Conservation (phyloP, 2,329 filamentous ascomycete species). For the Sporothrix protearum region DNA sequence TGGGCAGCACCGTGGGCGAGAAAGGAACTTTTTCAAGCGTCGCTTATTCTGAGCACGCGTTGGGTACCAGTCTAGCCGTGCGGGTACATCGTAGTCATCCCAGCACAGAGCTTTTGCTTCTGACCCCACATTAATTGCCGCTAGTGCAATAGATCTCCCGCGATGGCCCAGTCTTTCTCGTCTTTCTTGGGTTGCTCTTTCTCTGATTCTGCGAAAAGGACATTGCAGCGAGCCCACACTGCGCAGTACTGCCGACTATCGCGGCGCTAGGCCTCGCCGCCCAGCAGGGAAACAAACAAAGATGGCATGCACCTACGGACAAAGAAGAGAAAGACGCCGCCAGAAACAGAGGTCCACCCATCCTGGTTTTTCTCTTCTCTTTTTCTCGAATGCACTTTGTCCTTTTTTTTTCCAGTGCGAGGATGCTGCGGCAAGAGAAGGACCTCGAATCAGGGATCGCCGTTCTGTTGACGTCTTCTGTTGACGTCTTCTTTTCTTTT, state of each 20-base stretch:
- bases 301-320: conserved; percentile 4
- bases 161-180: not conserved
- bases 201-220: not conserved
- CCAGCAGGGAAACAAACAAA: conserved; percentile 13
- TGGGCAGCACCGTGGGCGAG: not conserved
- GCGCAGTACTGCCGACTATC: conserved; percentile 9
- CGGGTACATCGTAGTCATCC: not conserved
- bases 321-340: not conserved
- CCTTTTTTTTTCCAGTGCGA: not conserved
- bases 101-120: not conserved
- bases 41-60: not conserved
- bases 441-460: not conserved
- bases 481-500: not conserved
- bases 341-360: not conserved
- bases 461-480: not conserved
- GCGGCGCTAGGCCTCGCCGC: conserved; percentile 6
- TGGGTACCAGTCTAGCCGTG: not conserved
- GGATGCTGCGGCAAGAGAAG: not conserved
- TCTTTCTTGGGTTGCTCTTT: not conserved
- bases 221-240: not conserved
- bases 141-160: conserved; percentile 16
- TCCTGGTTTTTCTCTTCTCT: not conserved
- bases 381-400: not conserved
- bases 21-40: not conserved
- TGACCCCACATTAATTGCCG: not conserved